Percentiles rank a stretch among this genome's conserved stretches.
Evolutionary conservation across 2,329 filamentous ascomycete genomes (phyloP).

Genomic region (Cladosporium velox): DNA sequence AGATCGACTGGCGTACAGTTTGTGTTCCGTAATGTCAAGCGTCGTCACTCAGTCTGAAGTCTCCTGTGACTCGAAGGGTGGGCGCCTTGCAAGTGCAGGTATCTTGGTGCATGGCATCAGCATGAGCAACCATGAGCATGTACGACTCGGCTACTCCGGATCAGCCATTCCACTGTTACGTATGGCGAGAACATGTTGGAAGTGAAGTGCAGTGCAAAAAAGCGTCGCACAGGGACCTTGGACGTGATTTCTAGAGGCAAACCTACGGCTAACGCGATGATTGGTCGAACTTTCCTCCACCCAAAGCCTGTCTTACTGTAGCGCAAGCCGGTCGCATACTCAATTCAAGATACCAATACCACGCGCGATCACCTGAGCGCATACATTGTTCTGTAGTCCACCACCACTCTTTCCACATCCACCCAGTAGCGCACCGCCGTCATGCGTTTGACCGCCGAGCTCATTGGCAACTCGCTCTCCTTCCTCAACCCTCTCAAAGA

Average conservation of each 20-base stretch:
- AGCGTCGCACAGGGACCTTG: too few relatives aligned
- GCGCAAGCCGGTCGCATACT: neutral
- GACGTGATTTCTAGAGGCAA: neutral
- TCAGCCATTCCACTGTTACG: neutral
- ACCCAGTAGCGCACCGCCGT: slow-evolving; percentile 31
- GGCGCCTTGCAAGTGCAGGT: neutral
- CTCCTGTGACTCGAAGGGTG: neutral
- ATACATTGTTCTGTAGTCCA: neutral
- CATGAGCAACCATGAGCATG: neutral
- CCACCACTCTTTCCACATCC: neutral
- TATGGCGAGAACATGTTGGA: neutral
- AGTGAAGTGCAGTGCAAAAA: neutral
- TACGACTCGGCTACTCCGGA: neutral
- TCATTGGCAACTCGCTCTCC: slow-evolving; percentile 91
- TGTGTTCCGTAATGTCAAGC: neutral
- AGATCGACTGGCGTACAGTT: neutral
- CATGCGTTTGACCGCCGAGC: slow-evolving; percentile 95
- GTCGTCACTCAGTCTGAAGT: neutral
- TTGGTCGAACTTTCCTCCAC: neutral
- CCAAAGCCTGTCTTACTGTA: neutral
- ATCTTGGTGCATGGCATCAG: neutral
- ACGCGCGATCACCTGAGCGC: slow-evolving; percentile 2
- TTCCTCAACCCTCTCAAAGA: slow-evolving; percentile 99
- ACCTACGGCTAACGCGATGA: neutral
- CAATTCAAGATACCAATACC: neutral